phyloP scores from a whole-genome alignment of 2,329 filamentous ascomycete species.

The Aspergillus fumigatiaffinis region DNA sequence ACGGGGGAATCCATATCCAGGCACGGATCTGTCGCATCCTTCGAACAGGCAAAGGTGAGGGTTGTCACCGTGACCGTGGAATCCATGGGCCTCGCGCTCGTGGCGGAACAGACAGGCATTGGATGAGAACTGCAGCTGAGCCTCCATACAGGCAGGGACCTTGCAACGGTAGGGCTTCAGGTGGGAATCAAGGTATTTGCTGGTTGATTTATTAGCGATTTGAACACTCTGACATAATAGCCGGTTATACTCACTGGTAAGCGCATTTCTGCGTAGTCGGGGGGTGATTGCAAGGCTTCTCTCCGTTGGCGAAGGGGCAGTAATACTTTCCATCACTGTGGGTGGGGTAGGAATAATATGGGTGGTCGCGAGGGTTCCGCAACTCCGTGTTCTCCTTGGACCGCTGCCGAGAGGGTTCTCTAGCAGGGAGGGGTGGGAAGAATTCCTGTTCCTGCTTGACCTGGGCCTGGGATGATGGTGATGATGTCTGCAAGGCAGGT shows the following conservation, averaged over 20 bases:
- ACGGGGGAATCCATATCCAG: slow-evolving; percentile 85
- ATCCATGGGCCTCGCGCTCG: slow-evolving; percentile 90
- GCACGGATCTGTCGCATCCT: slow-evolving; percentile 77
- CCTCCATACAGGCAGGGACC: slow-evolving; percentile 73
- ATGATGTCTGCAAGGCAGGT: slow-evolving; percentile 30
- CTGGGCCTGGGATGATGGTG: slow-evolving; percentile 27
- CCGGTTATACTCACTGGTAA: slow-evolving; percentile 76
- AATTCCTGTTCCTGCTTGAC: slow-evolving; percentile 37
- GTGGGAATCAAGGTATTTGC: slow-evolving; percentile 97
- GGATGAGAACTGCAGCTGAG: slow-evolving; percentile 89
- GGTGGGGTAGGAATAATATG: slow-evolving; percentile 41
- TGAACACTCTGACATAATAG: slow-evolving; percentile 5
- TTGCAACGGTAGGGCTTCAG: slow-evolving; percentile 96
- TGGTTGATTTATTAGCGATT: slow-evolving; percentile 38
- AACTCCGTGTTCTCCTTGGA: slow-evolving; percentile 37
- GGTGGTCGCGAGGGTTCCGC: slow-evolving; percentile 40
- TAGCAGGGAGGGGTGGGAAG: slow-evolving; percentile 31
- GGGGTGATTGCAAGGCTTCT: slow-evolving; percentile 76
- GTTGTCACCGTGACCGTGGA: slow-evolving; percentile 91
- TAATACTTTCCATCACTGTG: slow-evolving; percentile 77
- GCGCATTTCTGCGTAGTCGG: slow-evolving; percentile 98
- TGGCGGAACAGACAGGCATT: slow-evolving; percentile 92
- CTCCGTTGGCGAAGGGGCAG: slow-evolving; percentile 74
- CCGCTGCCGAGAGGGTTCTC: slow-evolving; percentile 31
- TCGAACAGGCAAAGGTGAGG: slow-evolving; percentile 85